Evolutionary conservation across 495 filamentous ascomycete species (phyloP), one percentile per base, ranked within the genome.

Genomic region (Lasiosphaeria miniovina): DNA sequence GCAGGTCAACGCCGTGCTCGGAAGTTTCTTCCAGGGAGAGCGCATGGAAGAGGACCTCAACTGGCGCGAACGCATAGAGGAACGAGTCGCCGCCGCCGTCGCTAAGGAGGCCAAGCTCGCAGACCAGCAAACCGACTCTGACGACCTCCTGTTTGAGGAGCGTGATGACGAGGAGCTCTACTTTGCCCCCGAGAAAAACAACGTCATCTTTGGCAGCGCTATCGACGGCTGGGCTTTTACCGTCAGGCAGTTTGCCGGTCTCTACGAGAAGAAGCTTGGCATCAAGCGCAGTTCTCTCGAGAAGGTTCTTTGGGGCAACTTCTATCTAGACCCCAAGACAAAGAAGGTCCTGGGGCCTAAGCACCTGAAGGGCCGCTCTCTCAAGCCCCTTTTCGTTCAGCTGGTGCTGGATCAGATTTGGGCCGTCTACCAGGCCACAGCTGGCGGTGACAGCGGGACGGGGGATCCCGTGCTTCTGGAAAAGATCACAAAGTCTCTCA

Each of bases 221-320:
- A 88, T 96, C 52, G 94, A 99, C 68, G 94, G 95, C 40, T 99
- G 94, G 94, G 94, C 94, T 2, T 99, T 98, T 63, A 99, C 94
- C 0, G 83, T 96, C 17, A 84, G 90, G 38, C 94, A 99, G 68
- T 99, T 99, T 71, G 94, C 94, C 7, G 84, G 82, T 4, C 77
- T 98, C 49, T 98, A 96, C 68, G 94, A 99, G 73, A 96, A 90
- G 78, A 99, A 98, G 66, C 84, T 99, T 5, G 93, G 94, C 1
- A 93, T 98, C 67, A 97, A 96, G 68, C 86, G 93, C 14, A 84
- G 83, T n/a, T 72, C 91, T 3, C 82, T 99, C 62, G 94, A 98
- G 71, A 96, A 92, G 69, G 91, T 97, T 3, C 81, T 99, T 10
- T 99, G 94, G 94, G 94, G 94, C 45, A 93, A 96, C 63, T 98